These are phyloP conservation scores for Kazachstania viticola DNA, from an alignment of 805 yeast genomes.

Conservation along the genomic window DNA sequence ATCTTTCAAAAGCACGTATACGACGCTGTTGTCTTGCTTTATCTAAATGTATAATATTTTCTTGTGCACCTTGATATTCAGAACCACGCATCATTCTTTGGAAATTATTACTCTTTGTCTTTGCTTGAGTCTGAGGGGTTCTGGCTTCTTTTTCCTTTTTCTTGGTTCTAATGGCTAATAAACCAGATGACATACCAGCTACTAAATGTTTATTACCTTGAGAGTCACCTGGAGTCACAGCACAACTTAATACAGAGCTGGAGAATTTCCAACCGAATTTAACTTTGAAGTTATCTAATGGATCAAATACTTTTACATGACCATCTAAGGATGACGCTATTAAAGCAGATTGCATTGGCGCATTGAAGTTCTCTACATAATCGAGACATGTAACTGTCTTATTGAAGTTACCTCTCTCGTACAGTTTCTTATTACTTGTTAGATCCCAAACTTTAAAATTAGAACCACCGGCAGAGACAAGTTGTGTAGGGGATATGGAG, in stretches of 20 bases:
- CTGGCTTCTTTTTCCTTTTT: conserved; percentile 40
- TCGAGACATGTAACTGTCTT: conserved; percentile 80
- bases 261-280: conserved; percentile 97
- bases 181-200: conserved; percentile 83
- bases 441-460: conserved; percentile 86
- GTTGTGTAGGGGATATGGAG: conserved; percentile 58
- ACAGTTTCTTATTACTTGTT: conserved; percentile 53
- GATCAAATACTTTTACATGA: conserved; percentile 89
- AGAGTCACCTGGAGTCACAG: conserved; percentile 58
- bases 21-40: conserved; percentile 46
- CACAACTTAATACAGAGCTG: conserved; percentile 82
- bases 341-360: conserved; percentile 36
- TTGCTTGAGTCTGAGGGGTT: conserved; percentile 2
- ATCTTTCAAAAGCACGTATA: conserved; percentile 70
- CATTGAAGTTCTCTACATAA: conserved; percentile 21
- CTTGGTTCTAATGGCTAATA: conserved; percentile 79
- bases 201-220: conserved; percentile 62
- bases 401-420: conserved; percentile 75
- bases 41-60: conserved; percentile 57
- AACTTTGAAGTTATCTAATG: conserved; percentile 69
- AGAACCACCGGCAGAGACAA: conserved; percentile 75
- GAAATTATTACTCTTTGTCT: conserved; percentile 42
- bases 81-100: conserved; percentile 82
- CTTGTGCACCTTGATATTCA: conserved; percentile 84
- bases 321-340: conserved; percentile 95